These are phyloP conservation scores for Fusarium albosuccineum DNA, from an alignment of 2,329 filamentous ascomycete genomes.

Conservation along the genomic window DNA sequence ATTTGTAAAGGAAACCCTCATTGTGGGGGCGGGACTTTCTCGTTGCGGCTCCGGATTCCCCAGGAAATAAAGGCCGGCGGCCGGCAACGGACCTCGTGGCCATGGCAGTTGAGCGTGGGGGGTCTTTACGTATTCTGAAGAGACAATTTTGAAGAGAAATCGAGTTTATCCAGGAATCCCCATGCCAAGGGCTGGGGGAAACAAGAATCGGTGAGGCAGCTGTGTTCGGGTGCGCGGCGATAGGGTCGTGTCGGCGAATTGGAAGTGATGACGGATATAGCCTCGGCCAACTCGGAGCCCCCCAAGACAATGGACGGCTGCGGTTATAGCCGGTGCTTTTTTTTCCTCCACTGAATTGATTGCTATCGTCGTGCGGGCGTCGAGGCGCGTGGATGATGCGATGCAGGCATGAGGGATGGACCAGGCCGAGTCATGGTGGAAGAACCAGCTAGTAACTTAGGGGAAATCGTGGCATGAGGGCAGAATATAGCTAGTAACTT, in stretches of 20 bases:
- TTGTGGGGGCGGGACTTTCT: constrained; percentile 19
- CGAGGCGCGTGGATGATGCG: constrained; percentile 24
- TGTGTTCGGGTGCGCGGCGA: constrained; percentile 8
- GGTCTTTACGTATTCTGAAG: constrained; percentile 1
- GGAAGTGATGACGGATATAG: neutral
- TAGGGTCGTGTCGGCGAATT: constrained; percentile 7
- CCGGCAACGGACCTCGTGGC: neutral
- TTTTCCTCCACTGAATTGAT: constrained; percentile 1
- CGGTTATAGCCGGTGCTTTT: constrained; percentile 7
- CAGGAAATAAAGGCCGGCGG: constrained; percentile 33
- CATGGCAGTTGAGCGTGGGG: constrained; percentile 10
- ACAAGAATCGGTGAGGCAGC: constrained; percentile 14
- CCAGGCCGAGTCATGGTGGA: constrained; percentile 14
- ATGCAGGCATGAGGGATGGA: constrained; percentile 17
- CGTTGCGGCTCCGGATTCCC: constrained; percentile 38
- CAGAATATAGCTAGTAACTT: constrained; percentile 22
- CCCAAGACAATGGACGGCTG: neutral
- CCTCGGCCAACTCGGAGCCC: neutral
- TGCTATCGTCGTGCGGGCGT: constrained; percentile 33
- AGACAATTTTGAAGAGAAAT: neutral
- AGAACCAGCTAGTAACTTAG: constrained; percentile 40
- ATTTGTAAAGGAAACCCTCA: constrained; percentile 7
- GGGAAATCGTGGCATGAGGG: constrained; percentile 30
- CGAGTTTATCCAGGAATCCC: neutral
- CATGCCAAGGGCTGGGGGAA: constrained; percentile 1